Base-by-base conservation (phyloP, 2,329 filamentous ascomycete species). In the Aplosporella prunicola region DNA sequence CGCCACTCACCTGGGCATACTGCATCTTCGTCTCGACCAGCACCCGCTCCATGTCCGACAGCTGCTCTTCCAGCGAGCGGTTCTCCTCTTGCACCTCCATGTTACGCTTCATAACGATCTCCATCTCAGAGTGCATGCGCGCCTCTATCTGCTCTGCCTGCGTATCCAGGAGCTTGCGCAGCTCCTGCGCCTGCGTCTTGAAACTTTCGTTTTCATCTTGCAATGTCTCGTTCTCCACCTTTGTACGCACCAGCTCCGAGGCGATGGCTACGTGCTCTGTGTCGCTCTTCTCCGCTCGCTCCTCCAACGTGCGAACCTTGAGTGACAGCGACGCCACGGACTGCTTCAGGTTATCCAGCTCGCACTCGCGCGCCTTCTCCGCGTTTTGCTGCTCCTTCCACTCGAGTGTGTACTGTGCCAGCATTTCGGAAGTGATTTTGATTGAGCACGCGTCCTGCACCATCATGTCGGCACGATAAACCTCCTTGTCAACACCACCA, bases 21-120 rank as follows among this genome's bases (percentile, higher is more conserved):
- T 78, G 76, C 83, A 98, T 82, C 72, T 98, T 98, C 1, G 87
- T 91, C 56, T 81, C 77, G 45, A 98, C 89, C 47, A 98, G 67
- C 58, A 87, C 79, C 61, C 88, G 83, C 67, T 96, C 91, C 68
- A 96, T 83, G 49, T 95, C 87, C 5, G 76, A 72, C 72, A 94
- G 74, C 52, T 91, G 84, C 55, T 93, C 89, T 61, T 95, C 88
- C 48, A 98, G 66, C 41, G 72, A 76, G 43, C 82, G 73, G 53
- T 96, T 98, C 64, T 94, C 86, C 50, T 93, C 87, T 53, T 96
- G 88, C 6, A 96, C 88, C 52, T 93, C 86, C 45, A 82, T 75
- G 56, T 96, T 96, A 43, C 87, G 77, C 59, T 86, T 79, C 81
- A 96, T 91, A 51, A 96, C 77, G 36, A 82, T 76, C 39, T 95